Conservation (phyloP, 306 rosid genomes). For the Clitoria ternatea region DNA sequence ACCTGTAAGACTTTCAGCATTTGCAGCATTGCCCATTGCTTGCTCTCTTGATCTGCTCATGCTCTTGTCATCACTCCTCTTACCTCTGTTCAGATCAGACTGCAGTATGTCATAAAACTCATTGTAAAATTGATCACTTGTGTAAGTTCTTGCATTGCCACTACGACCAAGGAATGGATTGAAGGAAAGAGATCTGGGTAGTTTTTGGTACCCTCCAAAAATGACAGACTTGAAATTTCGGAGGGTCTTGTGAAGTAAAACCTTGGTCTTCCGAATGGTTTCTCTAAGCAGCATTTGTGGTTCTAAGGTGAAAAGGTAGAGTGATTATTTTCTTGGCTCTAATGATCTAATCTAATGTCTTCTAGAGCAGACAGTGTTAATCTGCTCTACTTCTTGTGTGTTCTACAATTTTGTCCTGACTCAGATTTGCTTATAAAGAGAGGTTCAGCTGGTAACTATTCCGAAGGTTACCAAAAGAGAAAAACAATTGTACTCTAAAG, state of each 20-base stretch:
- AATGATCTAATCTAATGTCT: too few relatives aligned
- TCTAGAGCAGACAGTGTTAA: conserved; percentile 30
- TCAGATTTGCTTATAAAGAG: conserved; percentile 24
- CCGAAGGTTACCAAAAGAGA: conserved; percentile 43
- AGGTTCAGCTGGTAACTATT: conserved; percentile 31
- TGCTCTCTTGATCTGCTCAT: conserved; percentile 24
- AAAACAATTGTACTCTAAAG: conserved; percentile 36
- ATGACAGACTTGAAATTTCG: conserved; percentile 48
- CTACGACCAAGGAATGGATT: conserved; percentile 52
- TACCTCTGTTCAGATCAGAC: conserved; percentile 44
- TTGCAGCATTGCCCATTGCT: conserved; percentile 29
- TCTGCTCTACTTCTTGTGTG: conserved; percentile 20
- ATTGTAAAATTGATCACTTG: conserved; percentile 53
- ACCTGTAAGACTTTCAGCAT: conserved; percentile 14
- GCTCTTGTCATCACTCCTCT: conserved; percentile 19
- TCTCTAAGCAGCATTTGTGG: conserved; percentile 70
- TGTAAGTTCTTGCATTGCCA: conserved; percentile 41
- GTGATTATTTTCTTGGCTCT: conserved; percentile 30
- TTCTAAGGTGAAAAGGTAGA: conserved; percentile 17
- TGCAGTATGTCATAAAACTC: conserved; percentile 72
- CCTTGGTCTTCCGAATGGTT: conserved; percentile 51
- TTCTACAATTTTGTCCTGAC: conserved; percentile 34
- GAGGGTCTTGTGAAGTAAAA: conserved; percentile 41
- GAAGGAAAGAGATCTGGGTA: conserved; percentile 61
- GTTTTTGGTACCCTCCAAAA: conserved; percentile 59